Conservation (phyloP, 352 stramenopile genomes). For the Phytophthora hybrid region DNA sequence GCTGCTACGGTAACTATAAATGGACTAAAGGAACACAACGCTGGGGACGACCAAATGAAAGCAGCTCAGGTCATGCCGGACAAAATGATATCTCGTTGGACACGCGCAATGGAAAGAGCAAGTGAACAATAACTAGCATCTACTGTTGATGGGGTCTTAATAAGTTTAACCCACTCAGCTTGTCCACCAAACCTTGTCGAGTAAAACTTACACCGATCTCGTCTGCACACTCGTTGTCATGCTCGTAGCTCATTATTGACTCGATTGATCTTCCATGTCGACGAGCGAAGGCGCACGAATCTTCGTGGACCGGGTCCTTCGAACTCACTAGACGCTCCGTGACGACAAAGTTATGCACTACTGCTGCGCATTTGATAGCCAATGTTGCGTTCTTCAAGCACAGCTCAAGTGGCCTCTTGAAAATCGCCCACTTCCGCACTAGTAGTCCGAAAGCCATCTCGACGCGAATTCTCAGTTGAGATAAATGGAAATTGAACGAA, state of each 20-base stretch:
- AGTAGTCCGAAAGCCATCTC: no score
- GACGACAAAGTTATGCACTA: neutral
- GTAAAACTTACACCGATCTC: neutral
- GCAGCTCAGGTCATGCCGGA: neutral
- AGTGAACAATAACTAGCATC: neutral
- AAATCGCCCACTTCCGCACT: slow-evolving; percentile 41
- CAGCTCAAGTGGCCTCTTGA: slow-evolving; percentile 10
- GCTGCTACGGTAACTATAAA: neutral
- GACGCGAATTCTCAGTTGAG: slow-evolving; percentile 50
- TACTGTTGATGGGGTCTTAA: neutral
- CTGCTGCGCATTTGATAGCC: neutral
- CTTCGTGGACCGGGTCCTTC: neutral
- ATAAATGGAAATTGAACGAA: slow-evolving; percentile 8
- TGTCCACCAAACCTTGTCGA: neutral
- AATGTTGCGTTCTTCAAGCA: neutral
- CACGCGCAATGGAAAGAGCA: neutral
- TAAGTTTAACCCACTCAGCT: neutral
- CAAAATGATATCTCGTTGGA: no score
- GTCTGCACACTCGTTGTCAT: neutral
- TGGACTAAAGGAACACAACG: neutral
- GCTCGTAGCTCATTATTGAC: neutral
- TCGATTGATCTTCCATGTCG: neutral
- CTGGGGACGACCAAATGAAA: neutral
- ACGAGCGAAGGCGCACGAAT: neutral
- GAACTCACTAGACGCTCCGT: neutral